Evolutionary conservation across 148 eudicot species (phyloP).

Genomic region (Diospyros kaki): DNA sequence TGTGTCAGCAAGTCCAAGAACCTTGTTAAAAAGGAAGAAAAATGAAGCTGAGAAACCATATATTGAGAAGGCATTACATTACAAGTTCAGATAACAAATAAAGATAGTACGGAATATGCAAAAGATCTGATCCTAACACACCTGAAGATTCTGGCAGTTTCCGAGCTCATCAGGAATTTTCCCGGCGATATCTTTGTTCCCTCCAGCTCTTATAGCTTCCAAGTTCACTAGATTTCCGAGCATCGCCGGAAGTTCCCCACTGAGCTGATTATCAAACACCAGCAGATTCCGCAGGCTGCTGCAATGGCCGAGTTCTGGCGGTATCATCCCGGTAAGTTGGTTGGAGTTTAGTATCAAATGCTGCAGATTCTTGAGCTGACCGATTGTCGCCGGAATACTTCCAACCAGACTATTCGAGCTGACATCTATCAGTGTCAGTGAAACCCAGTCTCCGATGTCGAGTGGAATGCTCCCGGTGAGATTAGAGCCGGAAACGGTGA

Average conservation of each 20-base stretch:
- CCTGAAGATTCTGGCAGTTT: conserved; percentile 48
- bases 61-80: too few relatives aligned
- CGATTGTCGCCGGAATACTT: conserved; percentile 45
- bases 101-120: too few relatives aligned
- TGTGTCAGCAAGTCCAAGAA: conserved; percentile 71
- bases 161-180: conserved; percentile 59
- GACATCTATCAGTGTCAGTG: conserved; percentile 41
- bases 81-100: too few relatives aligned
- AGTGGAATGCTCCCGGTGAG: conserved; percentile 72
- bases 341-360: conserved; percentile 62
- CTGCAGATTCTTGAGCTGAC: conserved; percentile 50
- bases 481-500: conserved; percentile 55
- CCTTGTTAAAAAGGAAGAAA: too few relatives aligned
- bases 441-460: conserved; percentile 46
- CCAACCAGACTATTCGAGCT: conserved; percentile 64
- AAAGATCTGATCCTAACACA: not conserved
- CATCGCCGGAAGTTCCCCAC: conserved; percentile 54
- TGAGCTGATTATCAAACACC: conserved; percentile 58
- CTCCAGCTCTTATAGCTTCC: conserved; percentile 60
- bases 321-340: conserved; percentile 62
- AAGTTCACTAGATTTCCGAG: conserved; percentile 47
- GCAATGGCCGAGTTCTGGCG: conserved; percentile 58
- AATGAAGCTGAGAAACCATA: too few relatives aligned
- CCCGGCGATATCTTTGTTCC: conserved; percentile 67
- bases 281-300: conserved; percentile 35